Base-by-base conservation (phyloP, 139 green algal genomes). In the Pseudopediastrum boryanum region DNA sequence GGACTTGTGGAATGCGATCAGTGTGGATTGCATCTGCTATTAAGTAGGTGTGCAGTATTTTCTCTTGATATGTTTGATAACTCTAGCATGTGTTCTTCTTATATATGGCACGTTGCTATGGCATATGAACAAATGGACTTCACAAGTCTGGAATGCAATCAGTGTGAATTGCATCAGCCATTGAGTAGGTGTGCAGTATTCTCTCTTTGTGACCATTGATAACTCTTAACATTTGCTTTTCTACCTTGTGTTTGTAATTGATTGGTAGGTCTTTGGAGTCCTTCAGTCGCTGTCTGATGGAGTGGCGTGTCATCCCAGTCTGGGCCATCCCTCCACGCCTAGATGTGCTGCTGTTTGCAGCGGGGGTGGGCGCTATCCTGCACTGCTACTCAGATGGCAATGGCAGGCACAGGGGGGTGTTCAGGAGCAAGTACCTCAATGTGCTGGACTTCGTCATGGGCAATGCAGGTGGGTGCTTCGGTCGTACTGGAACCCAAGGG, bases 361-460 rank as follows among this genome's bases (percentile, higher is more conserved):
- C 87, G 19, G 91, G 93, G 9, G 85, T 84, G 33, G 94, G 88
- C 7, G 87, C 87, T 77, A 97, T 98, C 87, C 91, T 92, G 84
- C 92, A 98, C 85, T 98, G 94, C 87, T 98, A 98, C 85, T 86
- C 68, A 50, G 88, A 85, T 74, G 50, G 65, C 29, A 70, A 70
- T 16, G 90, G 87, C n/a, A 58, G n/a, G 31, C 29, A 73, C 43
- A 38, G 73, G 25, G 56, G 35, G 25, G 56, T 66, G 21, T 66
- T 75, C 9, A 16, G 39, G 27, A 89, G 67, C 79, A 97, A 97
- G 83, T 98, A 98, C 84, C 88, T 98, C 7, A 94, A 93, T 62
- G 91, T 98, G 10, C 88, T 98, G 29, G 95, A 98, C 79, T 97
- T 95, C 73, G 80, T 98, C 4, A 93, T 98, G 71, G 95, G 95